A percentile compares a stretch with the other conserved stretches of the same genome.
phyloP scores from a whole-genome alignment of 2,329 filamentous ascomycete species.

The Monilinia laxa region DNA sequence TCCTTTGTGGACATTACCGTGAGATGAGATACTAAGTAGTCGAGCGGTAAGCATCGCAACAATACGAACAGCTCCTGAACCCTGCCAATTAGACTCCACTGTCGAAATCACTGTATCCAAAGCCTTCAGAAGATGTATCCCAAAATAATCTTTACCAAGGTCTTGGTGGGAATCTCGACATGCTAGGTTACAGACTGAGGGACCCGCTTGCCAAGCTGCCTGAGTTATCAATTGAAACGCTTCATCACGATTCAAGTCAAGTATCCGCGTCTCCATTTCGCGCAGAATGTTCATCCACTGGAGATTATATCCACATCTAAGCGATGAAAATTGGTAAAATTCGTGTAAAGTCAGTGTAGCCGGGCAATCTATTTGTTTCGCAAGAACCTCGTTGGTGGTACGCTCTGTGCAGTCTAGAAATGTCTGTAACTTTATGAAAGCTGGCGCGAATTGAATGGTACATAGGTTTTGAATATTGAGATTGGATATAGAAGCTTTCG shows the following conservation, averaged over 20 bases:
- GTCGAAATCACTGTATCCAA: slow-evolving; percentile 40
- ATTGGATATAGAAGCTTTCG: slow-evolving; percentile 23
- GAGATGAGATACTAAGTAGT: slow-evolving; percentile 45
- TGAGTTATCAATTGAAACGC: slow-evolving; percentile 52
- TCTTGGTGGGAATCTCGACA: slow-evolving; percentile 43
- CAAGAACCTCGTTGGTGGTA: slow-evolving; percentile 53
- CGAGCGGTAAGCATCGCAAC: slow-evolving; percentile 47
- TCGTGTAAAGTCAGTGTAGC: slow-evolving; percentile 51
- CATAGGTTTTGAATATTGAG: slow-evolving; percentile 41
- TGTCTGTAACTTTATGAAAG: slow-evolving; percentile 32
- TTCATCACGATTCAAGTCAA: slow-evolving; percentile 53
- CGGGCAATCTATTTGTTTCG: slow-evolving; percentile 51
- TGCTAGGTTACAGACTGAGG: slow-evolving; percentile 23
- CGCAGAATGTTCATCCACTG: slow-evolving; percentile 58
- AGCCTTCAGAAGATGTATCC: slow-evolving; percentile 38
- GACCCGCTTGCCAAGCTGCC: slow-evolving; percentile 49
- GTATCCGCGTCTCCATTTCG: slow-evolving; percentile 48
- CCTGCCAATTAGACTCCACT: slow-evolving; percentile 54
- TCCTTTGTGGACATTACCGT: slow-evolving; percentile 27
- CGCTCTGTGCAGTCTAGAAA: slow-evolving; percentile 30
- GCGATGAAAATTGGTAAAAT: slow-evolving; percentile 51
- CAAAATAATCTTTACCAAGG: slow-evolving; percentile 42
- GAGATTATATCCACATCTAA: slow-evolving; percentile 50
- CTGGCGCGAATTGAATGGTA: slow-evolving; percentile 43
- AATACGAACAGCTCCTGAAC: slow-evolving; percentile 43